phyloP scores from a whole-genome alignment of 176 grass and related monocot species.

The Triticum urartu region DNA sequence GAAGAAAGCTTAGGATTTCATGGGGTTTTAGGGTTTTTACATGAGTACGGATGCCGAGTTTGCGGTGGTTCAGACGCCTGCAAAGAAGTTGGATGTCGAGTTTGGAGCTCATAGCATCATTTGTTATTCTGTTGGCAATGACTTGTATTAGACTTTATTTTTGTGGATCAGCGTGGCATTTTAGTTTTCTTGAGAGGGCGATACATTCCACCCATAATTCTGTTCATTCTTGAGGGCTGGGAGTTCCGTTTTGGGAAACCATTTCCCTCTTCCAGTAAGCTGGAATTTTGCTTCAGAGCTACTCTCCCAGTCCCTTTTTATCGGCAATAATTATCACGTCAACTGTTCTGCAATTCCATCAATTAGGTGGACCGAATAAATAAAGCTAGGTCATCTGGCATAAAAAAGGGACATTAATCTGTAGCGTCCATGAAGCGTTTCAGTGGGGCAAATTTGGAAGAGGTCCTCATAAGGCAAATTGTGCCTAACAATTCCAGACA shows the following conservation, averaged over 20 bases:
- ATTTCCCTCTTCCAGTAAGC: neutral
- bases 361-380: neutral
- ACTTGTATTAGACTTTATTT: neutral
- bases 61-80: neutral
- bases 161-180: neutral
- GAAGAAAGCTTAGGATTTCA: slow-evolving; percentile 12
- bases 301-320: neutral
- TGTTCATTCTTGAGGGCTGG: neutral
- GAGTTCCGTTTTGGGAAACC: slow-evolving; percentile 6
- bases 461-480: neutral
- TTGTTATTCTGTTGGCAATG: neutral
- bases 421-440: neutral
- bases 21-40: neutral
- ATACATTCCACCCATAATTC: neutral
- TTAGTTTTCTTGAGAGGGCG: neutral
- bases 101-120: neutral
- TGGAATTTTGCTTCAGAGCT: slow-evolving; percentile 9
- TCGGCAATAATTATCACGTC: neutral
- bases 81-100: neutral
- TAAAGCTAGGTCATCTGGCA: neutral
- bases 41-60: neutral
- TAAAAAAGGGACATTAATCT: neutral
- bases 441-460: neutral
- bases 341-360: neutral
- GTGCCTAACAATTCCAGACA: neutral